A percentile compares a stretch with the other conserved stretches of the same genome.
Evolutionary conservation across 805 yeast species (phyloP).

Genomic region (Starmerella scarabaei): DNA sequence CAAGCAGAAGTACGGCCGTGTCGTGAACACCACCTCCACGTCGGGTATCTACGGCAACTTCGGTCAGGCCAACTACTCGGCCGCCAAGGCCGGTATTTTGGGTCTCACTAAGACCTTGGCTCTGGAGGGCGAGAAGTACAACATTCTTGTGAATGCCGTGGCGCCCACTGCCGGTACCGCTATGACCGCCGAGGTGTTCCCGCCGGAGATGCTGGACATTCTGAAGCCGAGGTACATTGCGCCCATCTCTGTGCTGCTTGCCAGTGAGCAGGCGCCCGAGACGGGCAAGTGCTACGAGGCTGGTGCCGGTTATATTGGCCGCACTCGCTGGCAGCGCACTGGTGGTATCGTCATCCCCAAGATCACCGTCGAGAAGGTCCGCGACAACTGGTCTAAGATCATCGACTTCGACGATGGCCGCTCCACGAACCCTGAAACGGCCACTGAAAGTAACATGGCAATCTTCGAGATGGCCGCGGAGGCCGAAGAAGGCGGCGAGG

Average conservation of each 20-base stretch:
- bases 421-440: slow-evolving; percentile 43
- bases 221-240: slow-evolving; percentile 84
- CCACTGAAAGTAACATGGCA: slow-evolving; percentile 69
- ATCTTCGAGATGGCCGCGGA: slow-evolving; percentile 41
- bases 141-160: slow-evolving; percentile 64
- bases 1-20: slow-evolving; percentile 66
- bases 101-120: slow-evolving; percentile 81
- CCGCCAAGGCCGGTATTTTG: slow-evolving; percentile 81
- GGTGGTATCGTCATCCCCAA: slow-evolving; percentile 55
- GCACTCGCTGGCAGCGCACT: slow-evolving; percentile 89
- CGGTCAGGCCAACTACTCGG: slow-evolving; percentile 92
- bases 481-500: slow-evolving; percentile 33
- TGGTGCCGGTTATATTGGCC: slow-evolving; percentile 95
- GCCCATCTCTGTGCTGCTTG: slow-evolving; percentile 68
- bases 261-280: slow-evolving; percentile 59
- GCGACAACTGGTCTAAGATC: slow-evolving; percentile 53
- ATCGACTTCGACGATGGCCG: slow-evolving; percentile 47
- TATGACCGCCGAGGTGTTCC: slow-evolving; percentile 83
- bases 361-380: slow-evolving; percentile 55
- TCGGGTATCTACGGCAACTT: slow-evolving; percentile 96
- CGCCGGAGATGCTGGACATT: slow-evolving; percentile 64
- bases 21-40: slow-evolving; percentile 83
- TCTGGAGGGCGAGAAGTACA: slow-evolving; percentile 70
- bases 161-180: slow-evolving; percentile 99
- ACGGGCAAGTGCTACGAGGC: slow-evolving; percentile 79